Base-by-base conservation (phyloP, 345 rosid species). In the Eucalyptus caleyi region DNA sequence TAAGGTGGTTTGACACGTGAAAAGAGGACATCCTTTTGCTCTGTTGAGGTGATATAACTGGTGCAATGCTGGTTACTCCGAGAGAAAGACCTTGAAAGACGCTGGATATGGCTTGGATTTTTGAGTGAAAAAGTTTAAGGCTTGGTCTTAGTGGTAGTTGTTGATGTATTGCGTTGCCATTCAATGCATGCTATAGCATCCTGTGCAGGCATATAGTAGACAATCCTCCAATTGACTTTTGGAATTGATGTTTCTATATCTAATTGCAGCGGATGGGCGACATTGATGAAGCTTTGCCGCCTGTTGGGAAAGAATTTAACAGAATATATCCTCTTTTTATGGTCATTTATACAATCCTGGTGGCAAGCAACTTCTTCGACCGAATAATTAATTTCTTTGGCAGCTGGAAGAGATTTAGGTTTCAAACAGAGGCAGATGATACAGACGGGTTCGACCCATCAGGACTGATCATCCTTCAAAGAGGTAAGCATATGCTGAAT, bases 361-460 rank as follows among this genome's bases (percentile, higher is more conserved):
- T 98, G 89, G 98, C 97, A 60, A 94, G 99, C 96, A 97, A 96
- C 91, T 98, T 98, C 92, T 98, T 97, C 90, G 95, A 96, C 89
- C 98, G 97, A 53, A 92, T 98, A 86, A 95, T 97, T 89, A 95
- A 91, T 91, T 98, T 96, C 95, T 95, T 98, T 87, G 99, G 99
- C 89, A 96, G 94, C 94, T 98, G 99, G 99, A 98, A 96, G 95
- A 92, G 96, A 93, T 95, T 96, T 91, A 92, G 93, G 88, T 95
- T 96, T 92, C 99, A 95, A 94, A 95, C 97, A 9, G 99, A 97
- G 89, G 95, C 94, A 8, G 98, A 97, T 87, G 98, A 96, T 90
- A 92, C 94, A 90, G 98, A 96, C 88, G 99, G 99, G 42, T 97
- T 97, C 89, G 98, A 97, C 92, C 98, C 99, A 86, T 98, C 99